Percentiles rank a stretch among this genome's conserved stretches.
These are phyloP conservation scores for Phymatotrichopsis omnivora DNA, from an alignment of 2,329 filamentous ascomycete species.

Conservation along the genomic window DNA sequence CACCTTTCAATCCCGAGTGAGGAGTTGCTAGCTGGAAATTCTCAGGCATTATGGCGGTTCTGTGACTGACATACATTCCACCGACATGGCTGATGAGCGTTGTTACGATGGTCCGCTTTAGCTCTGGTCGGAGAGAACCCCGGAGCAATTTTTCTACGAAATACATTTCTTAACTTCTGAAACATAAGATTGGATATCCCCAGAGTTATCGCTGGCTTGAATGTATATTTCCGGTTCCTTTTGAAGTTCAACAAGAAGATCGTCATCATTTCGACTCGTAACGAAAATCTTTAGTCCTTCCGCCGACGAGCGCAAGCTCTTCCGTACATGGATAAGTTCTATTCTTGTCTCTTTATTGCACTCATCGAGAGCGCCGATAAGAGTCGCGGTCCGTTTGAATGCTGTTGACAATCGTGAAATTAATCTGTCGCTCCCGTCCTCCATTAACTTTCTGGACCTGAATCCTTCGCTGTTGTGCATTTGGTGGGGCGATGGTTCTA, in stretches of 20 bases:
- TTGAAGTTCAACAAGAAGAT: slow-evolving; percentile 6
- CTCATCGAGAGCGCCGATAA: slow-evolving; percentile 20
- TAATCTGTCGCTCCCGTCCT: slow-evolving; percentile 1
- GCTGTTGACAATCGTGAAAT: slow-evolving; percentile 1
- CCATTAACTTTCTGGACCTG: too few relatives aligned
- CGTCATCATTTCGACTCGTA: slow-evolving; percentile 15
- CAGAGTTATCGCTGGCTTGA: slow-evolving; percentile 6
- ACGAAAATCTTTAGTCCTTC: slow-evolving; percentile 19
- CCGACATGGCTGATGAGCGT: slow-evolving; percentile 5
- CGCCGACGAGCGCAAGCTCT: slow-evolving; percentile 1
- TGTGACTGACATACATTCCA: slow-evolving; percentile 17
- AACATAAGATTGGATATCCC: slow-evolving; percentile 12
- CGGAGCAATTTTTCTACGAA: slow-evolving; percentile 1
- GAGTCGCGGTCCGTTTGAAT: slow-evolving; percentile 12
- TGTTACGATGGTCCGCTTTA: neutral
- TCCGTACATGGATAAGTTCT: slow-evolving; percentile 5
- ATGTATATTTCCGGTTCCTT: slow-evolving; percentile 16
- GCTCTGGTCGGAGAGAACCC: slow-evolving; percentile 1
- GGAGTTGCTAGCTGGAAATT: too few relatives aligned
- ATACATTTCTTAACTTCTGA: slow-evolving; percentile 7
- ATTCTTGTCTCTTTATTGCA: slow-evolving; percentile 1
- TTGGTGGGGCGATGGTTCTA: slow-evolving; percentile 21
- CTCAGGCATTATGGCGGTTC: too few relatives aligned
- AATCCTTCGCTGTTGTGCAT: too few relatives aligned
- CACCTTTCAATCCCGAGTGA: too few relatives aligned